Conservation (phyloP, 768 basidiomycete species). For the Kwoniella bestiolae region DNA sequence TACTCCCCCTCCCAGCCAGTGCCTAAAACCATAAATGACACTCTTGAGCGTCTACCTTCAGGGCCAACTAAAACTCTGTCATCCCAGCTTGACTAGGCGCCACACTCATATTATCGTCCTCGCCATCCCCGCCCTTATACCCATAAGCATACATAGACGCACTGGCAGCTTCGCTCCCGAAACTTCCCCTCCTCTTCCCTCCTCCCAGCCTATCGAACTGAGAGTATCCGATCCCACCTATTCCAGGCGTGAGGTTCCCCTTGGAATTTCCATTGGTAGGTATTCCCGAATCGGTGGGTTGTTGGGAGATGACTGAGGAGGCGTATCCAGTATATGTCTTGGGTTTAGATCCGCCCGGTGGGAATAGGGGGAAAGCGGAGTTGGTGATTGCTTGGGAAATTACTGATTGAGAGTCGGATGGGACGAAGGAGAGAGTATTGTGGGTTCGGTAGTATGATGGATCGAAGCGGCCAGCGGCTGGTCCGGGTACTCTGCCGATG, state of each 20-base stretch:
- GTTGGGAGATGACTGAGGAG: constrained; percentile 90
- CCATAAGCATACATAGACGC: constrained; percentile 53
- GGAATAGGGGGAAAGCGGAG: constrained; percentile 62
- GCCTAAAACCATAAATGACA: no score
- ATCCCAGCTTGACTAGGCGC: constrained; percentile 58
- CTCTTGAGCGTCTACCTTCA: no score
- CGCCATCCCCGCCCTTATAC: constrained; percentile 52
- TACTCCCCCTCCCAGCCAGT: no score
- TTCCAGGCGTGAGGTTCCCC: constrained; percentile 42
- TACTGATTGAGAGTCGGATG: constrained; percentile 81
- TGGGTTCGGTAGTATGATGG: constrained; percentile 93
- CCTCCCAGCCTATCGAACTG: constrained; percentile 81
- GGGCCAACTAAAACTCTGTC: constrained; percentile 48
- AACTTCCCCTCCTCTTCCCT: constrained; percentile 13
- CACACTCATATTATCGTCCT: constrained; percentile 52
- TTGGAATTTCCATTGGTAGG: constrained; percentile 60
- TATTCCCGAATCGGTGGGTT: constrained; percentile 63
- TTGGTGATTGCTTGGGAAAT: constrained; percentile 91
- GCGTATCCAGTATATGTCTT: constrained; percentile 78
- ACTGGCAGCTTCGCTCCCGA: constrained; percentile 46
- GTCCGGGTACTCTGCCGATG: constrained; percentile 63
- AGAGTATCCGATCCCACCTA: constrained; percentile 72
- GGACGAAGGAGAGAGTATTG: constrained; percentile 86
- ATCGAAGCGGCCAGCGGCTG: constrained; percentile 93
- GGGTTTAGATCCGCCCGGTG: constrained; percentile 70